These are phyloP conservation scores for Thyridium curvatum DNA, from an alignment of 2,329 filamentous ascomycete genomes.

Conservation along the genomic window DNA sequence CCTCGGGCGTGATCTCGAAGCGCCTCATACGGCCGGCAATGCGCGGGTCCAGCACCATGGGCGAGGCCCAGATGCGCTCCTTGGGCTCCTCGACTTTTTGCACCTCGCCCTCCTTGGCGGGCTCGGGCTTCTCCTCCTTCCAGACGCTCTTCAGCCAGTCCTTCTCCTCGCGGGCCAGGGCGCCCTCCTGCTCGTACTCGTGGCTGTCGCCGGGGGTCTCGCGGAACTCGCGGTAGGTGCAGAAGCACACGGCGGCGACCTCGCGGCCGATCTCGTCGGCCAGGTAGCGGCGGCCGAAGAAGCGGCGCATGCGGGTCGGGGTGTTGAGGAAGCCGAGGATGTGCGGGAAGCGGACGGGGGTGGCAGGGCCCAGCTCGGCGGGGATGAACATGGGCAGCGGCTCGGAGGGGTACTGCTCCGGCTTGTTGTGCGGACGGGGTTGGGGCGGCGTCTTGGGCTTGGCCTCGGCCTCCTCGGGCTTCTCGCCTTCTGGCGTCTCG, in stretches of 20 bases:
- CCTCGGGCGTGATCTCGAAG: slow-evolving; percentile 63
- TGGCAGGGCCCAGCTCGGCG: slow-evolving; percentile 63
- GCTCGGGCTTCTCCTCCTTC: slow-evolving; percentile 34
- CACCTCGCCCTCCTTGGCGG: slow-evolving; percentile 1
- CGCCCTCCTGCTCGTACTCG: slow-evolving; percentile 54
- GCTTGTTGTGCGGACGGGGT: slow-evolving; percentile 67
- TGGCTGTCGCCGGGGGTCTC: slow-evolving; percentile 24
- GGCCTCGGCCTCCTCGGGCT: slow-evolving; percentile 39
- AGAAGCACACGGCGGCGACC: slow-evolving; percentile 78
- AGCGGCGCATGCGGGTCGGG: slow-evolving; percentile 77
- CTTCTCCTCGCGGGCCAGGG: slow-evolving; percentile 65
- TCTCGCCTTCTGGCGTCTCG: slow-evolving; percentile 33
- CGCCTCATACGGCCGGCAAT: slow-evolving; percentile 74
- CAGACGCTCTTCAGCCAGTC: slow-evolving; percentile 81
- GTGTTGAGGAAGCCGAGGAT: slow-evolving; percentile 91
- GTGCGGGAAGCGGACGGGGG: slow-evolving; percentile 74
- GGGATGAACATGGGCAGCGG: slow-evolving; percentile 61
- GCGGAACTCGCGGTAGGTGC: slow-evolving; percentile 43
- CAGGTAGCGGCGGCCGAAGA: slow-evolving; percentile 76
- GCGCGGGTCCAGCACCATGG: slow-evolving; percentile 69
- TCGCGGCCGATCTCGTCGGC: slow-evolving; percentile 84
- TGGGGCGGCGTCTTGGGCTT: slow-evolving; percentile 55
- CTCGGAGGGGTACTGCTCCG: slow-evolving; percentile 64
- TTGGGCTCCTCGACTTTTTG: slow-evolving; percentile 32
- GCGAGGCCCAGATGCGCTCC: slow-evolving; percentile 71